These are phyloP conservation scores for Suillus tomentosus DNA, from an alignment of 768 basidiomycete genomes.

Conservation along the genomic window DNA sequence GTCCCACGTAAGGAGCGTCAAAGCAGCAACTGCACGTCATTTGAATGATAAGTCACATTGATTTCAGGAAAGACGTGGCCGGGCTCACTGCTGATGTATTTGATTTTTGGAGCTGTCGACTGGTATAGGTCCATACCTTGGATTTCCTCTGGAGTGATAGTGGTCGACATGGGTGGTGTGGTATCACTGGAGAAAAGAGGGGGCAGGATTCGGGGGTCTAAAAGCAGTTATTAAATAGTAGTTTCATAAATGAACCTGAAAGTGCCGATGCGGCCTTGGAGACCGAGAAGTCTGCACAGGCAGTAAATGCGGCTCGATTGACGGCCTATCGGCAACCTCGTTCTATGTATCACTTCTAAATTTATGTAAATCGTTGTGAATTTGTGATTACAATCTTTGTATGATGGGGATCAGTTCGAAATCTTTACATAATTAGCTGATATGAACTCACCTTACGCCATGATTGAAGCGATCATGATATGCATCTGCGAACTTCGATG, in stretches of 20 bases:
- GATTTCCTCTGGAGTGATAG: neutral
- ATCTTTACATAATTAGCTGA: no score
- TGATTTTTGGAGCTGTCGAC: neutral
- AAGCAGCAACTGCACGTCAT: conserved; percentile 6
- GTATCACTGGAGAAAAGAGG: neutral
- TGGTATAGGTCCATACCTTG: conserved; percentile 10
- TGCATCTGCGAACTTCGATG: neutral
- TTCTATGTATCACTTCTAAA: neutral
- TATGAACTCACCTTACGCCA: neutral
- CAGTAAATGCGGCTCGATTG: neutral
- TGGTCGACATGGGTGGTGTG: neutral
- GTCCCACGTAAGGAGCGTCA: conserved; percentile 9
- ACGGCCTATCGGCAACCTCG: neutral
- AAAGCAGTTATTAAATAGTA: conserved; percentile 2
- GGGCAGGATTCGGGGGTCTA: neutral
- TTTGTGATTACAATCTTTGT: neutral
- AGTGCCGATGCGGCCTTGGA: no score
- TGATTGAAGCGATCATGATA: neutral
- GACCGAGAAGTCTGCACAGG: neutral
- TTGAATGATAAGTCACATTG: neutral
- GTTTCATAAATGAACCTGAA: neutral
- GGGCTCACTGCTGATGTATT: conserved; percentile 8
- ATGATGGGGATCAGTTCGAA: neutral
- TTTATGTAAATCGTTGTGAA: neutral
- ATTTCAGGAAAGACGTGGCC: neutral